phyloP scores from a whole-genome alignment of 2,329 filamentous ascomycete genomes.

The Rhynchosporium secalis region DNA sequence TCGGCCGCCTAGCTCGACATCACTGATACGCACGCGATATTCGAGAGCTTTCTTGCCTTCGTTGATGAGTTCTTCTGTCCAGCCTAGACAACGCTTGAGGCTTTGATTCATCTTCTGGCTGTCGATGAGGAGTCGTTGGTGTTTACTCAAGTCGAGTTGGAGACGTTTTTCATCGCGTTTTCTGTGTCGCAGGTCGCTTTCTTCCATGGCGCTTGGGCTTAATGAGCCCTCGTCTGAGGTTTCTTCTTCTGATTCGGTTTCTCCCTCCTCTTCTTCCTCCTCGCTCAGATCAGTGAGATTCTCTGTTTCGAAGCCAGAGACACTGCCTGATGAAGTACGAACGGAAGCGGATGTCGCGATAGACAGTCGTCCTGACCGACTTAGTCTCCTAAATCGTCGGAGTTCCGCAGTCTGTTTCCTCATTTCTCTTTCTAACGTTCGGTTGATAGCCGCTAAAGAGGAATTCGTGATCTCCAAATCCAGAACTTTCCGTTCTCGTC shows the following conservation, averaged over 20 bases:
- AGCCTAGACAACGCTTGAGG: slow-evolving; percentile 82
- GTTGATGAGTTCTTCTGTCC: slow-evolving; percentile 86
- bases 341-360: slow-evolving; percentile 52
- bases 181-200: slow-evolving; percentile 55
- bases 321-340: slow-evolving; percentile 46
- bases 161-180: slow-evolving; percentile 78
- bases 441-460: slow-evolving; percentile 90
- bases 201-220: slow-evolving; percentile 45
- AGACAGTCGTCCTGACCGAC: slow-evolving; percentile 74
- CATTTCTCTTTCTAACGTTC: slow-evolving; percentile 86
- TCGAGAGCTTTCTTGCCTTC: slow-evolving; percentile 86
- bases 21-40: slow-evolving; percentile 75
- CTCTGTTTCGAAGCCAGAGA: slow-evolving; percentile 46
- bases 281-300: slow-evolving; percentile 53
- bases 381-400: slow-evolving; percentile 81
- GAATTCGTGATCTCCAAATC: slow-evolving; percentile 97
- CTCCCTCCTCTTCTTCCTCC: slow-evolving; percentile 46
- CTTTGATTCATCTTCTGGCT: slow-evolving; percentile 96
- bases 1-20: slow-evolving; percentile 78
- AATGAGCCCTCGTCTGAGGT: slow-evolving; percentile 37
- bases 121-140: slow-evolving; percentile 84
- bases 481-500: slow-evolving; percentile 89
- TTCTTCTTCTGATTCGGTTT: slow-evolving; percentile 52
- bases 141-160: slow-evolving; percentile 81
- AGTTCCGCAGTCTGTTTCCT: slow-evolving; percentile 88